Evolutionary conservation across 169 alveolate genomes (phyloP).

Genomic region (Cryptosporidium baileyi): DNA sequence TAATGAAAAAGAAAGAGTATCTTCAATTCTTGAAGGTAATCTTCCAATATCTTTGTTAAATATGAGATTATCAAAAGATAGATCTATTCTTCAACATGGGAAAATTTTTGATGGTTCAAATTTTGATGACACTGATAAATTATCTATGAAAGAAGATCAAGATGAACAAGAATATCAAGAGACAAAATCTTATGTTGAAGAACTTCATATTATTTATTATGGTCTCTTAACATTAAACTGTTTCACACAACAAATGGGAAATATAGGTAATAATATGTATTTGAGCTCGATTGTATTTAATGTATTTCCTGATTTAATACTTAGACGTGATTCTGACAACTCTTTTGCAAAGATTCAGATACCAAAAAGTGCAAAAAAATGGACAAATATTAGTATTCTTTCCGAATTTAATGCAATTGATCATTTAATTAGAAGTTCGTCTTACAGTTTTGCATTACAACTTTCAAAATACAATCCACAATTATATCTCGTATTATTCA

Average conservation of each 20-base stretch:
- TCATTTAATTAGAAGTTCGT: constrained; percentile 5
- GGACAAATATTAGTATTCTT: not conserved
- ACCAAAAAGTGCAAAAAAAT: constrained; percentile 18
- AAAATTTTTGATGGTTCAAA: not conserved
- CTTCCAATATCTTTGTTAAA: constrained; percentile 6
- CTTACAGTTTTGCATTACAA: constrained; percentile 23
- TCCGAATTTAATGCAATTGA: not conserved
- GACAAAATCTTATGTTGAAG: not conserved
- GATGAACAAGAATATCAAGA: not conserved
- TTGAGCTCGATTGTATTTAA: not conserved
- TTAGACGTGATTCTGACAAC: not conserved
- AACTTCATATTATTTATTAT: constrained; percentile 25
- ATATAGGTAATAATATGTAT: not conserved
- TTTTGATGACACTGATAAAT: not conserved
- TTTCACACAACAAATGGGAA: not conserved
- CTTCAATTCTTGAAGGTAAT: constrained; percentile 5
- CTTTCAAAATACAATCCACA: constrained; percentile 39
- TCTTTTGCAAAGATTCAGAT: not conserved
- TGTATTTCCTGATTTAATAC: constrained; percentile 28
- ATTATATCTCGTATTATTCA: constrained; percentile 27
- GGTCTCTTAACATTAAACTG: constrained; percentile 42
- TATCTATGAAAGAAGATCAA: not conserved
- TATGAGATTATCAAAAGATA: not conserved
- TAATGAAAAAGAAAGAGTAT: constrained; percentile 4
- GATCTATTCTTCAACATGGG: not conserved